These are phyloP conservation scores for Aspergillus fischeri DNA, from an alignment of 2,329 filamentous ascomycete genomes.

Conservation along the genomic window DNA sequence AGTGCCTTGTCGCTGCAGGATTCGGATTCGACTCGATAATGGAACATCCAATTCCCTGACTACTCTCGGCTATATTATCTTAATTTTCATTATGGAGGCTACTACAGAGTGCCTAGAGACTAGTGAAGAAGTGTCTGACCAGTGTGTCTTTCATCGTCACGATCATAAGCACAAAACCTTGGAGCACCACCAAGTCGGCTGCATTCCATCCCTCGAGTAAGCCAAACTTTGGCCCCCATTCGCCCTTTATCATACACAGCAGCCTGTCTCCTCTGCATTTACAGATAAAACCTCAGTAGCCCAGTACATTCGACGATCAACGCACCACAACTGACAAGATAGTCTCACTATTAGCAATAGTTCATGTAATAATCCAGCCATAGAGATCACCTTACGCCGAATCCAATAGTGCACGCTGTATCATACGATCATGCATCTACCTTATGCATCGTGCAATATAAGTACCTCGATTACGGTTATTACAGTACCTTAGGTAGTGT, in stretches of 20 bases:
- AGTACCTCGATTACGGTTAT: neutral
- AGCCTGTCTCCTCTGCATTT: neutral
- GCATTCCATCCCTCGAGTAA: constrained; percentile 6
- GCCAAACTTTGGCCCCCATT: neutral
- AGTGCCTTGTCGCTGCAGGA: neutral
- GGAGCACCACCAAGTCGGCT: neutral
- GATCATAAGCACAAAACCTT: neutral
- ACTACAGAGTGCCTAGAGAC: neutral
- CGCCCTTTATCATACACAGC: too few relatives aligned
- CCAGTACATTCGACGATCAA: neutral
- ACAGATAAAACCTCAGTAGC: neutral
- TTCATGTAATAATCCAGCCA: neutral
- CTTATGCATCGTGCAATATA: too few relatives aligned
- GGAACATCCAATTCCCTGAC: neutral
- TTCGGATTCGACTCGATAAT: neutral
- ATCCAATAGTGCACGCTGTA: neutral
- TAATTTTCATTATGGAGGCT: neutral
- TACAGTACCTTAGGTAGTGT: too few relatives aligned
- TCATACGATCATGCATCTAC: neutral
- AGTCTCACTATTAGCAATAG: neutral
- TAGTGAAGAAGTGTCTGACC: neutral
- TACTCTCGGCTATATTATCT: neutral
- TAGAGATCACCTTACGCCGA: neutral
- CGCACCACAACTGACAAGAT: neutral
- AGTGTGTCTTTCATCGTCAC: neutral